Conservation (phyloP, 805 yeast genomes). For the Myxozyma sirexii region DNA sequence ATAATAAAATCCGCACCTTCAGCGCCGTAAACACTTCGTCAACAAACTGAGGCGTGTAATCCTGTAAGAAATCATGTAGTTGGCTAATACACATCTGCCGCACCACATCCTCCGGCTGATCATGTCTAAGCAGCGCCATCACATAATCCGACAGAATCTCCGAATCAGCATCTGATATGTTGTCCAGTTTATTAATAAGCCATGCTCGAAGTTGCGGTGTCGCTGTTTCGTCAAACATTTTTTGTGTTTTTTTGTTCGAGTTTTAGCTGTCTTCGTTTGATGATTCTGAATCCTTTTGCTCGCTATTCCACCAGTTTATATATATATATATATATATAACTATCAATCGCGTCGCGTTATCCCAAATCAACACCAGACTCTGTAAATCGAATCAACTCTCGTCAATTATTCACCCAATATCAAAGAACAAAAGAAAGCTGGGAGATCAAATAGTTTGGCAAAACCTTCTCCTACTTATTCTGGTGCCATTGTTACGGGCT, state of each 20-base stretch:
- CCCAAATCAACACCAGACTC: too few species aligned
- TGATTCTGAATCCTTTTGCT: too few species aligned
- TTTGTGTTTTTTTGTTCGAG: neutral
- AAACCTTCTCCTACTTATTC: neutral
- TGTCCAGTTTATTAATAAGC: constrained; percentile 37
- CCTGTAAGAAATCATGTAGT: constrained; percentile 48
- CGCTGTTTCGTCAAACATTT: constrained; percentile 21
- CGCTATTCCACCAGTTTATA: too few species aligned
- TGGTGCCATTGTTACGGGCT: neutral
- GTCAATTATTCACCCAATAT: too few species aligned
- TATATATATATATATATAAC: too few species aligned
- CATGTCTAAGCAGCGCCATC: constrained; percentile 47
- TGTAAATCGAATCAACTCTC: too few species aligned
- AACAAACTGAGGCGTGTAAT: constrained; percentile 40
- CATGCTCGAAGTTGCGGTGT: constrained; percentile 37
- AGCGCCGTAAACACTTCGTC: constrained; percentile 42
- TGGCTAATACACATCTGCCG: constrained; percentile 42
- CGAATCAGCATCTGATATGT: constrained; percentile 47
- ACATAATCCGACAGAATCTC: constrained; percentile 51
- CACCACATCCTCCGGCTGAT: constrained; percentile 44
- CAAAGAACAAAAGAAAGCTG: too few species aligned
- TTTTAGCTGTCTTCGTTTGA: too few species aligned
- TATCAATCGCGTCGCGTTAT: too few species aligned
- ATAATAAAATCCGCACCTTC: constrained; percentile 19
- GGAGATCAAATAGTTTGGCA: neutral